Base-by-base conservation (phyloP, 1,284 basidiomycete species). In the Polyporus tsugae region DNA sequence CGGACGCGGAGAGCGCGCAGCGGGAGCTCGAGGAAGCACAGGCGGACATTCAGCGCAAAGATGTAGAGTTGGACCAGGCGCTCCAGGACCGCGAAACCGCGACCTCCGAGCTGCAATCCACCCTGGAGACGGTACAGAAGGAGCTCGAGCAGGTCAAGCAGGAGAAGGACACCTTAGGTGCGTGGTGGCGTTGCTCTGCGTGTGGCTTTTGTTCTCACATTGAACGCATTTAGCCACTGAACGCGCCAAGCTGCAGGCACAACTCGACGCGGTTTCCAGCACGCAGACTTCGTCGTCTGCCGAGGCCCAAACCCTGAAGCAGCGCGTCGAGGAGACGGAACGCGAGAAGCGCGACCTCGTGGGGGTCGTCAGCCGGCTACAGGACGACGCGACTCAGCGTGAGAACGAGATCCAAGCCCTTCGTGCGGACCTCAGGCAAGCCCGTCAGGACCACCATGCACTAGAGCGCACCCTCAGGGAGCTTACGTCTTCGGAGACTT, bases 331-430 rank as follows among this genome's bases (percentile, higher is more conserved):
- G 6, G 90, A 94, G 73, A 85, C 86, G 1, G 92, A 95, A 72
- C 85, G 89, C 58, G 94, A 95, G 82, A 95, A 95, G 78, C 87
- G 92, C 36, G 92, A 94, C 70, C 84, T 95, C 62, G 82, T 95
- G 46, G 85, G 84, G 46, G 89, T 93, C 33, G 87, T 95, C 11
- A 92, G 89, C 77, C 85, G 92, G 63, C 77, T 93, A 67, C 90
- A 92, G 77, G 88, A 92, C 72, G 93, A 95, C 72, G 82, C 83
- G 60, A 75, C 84, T 17, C 88, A 92, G 75, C 86, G 89, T 64
- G 91, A 94, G 74, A 91, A 91, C 78, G 91, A 94, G 77, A 85
- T 94, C 6, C 85, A 88, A 67, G 87, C 82, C 6, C 85, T 94
- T 36, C 90, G 93, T 38, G 74, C 82, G 1, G 91, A 85, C 74